Base-by-base conservation (phyloP, 257 asterid species). In the Scutellaria galericulata region DNA sequence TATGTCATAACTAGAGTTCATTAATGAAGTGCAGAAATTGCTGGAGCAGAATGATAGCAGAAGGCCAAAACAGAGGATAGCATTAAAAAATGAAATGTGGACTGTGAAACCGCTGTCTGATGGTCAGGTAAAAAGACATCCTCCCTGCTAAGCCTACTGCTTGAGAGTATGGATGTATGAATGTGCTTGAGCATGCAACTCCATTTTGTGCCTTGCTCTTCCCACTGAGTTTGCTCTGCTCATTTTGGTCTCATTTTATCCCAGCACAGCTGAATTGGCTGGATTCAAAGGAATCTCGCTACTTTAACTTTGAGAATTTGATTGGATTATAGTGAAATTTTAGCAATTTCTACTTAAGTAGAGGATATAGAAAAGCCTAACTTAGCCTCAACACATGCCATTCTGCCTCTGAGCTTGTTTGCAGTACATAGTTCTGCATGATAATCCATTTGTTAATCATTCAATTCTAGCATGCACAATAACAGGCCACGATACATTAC, bases 71-170 rank as follows among this genome's bases (percentile, higher is more conserved):
- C 99, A 95, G 78, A 86, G 86, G 37, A 77, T 90, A 74, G 97
- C 98, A 53, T 78, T 95, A 61, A 92, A 86, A 83, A 95, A 95
- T 80, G 98, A 90, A 79, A 88, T 92, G 95, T 94, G 94, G 93
- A 85, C 75, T 67, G 81, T 86, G 56, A 95, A 95, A 78, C 99
- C 98, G 13, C 74, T 86, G 55, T 88, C 97, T 31, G 97, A 92
- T 81, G 98, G 99, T 48, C 99, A 90, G 99, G 99, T 95, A 86
- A 47, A 31, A 55, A 47, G 18, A 64, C 39, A 53, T 50, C 15
- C 51, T 65, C 60, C 44, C 57, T 39, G 60, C 75, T 58, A 13
- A 54, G 56, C 44, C 37, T 62, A 55, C 15, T 52, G 58, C 66
- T 37, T 10, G 15, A 22, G 22, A 6, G 3, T 64, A 46, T n/a